phyloP scores from a whole-genome alignment of 2,329 filamentous ascomycete genomes.

The Botrytis aclada region DNA sequence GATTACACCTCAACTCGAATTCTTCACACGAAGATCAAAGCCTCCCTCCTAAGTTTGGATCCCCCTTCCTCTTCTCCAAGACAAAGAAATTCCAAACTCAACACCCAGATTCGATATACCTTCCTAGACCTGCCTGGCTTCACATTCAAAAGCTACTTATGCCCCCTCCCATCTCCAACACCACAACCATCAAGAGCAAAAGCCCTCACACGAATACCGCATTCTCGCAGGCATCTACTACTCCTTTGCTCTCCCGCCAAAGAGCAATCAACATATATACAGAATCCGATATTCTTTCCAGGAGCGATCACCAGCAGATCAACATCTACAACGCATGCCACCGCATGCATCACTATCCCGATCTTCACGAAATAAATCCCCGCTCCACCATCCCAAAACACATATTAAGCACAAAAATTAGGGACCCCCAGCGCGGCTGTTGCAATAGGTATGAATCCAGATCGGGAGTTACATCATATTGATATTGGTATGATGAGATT shows the following conservation, averaged over 20 bases:
- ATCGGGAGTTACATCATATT: too few relatives aligned
- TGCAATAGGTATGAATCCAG: too few relatives aligned
- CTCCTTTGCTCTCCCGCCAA: not conserved
- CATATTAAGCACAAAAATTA: too few relatives aligned
- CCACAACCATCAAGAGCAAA: not conserved
- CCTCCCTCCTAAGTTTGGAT: fast-evolving
- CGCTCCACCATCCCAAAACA: not conserved
- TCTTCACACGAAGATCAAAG: not conserved
- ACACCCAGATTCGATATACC: not conserved
- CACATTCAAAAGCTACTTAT: not conserved
- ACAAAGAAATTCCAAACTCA: too few relatives aligned
- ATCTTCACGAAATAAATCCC: not conserved
- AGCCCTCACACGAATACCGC: not conserved
- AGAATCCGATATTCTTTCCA: not conserved
- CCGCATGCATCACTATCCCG: not conserved
- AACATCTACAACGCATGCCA: not conserved
- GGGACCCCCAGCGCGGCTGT: too few relatives aligned
- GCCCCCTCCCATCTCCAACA: not conserved
- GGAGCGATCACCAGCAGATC: too few relatives aligned
- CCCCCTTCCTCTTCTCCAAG: too few relatives aligned
- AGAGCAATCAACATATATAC: not conserved
- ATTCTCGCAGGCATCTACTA: not conserved
- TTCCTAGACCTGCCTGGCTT: too few relatives aligned
- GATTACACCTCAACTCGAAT: not conserved
- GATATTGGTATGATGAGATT: too few relatives aligned